Evolutionary conservation across 176 grass and related monocot species (phyloP).

Genomic region (Aegilops tauschii): DNA sequence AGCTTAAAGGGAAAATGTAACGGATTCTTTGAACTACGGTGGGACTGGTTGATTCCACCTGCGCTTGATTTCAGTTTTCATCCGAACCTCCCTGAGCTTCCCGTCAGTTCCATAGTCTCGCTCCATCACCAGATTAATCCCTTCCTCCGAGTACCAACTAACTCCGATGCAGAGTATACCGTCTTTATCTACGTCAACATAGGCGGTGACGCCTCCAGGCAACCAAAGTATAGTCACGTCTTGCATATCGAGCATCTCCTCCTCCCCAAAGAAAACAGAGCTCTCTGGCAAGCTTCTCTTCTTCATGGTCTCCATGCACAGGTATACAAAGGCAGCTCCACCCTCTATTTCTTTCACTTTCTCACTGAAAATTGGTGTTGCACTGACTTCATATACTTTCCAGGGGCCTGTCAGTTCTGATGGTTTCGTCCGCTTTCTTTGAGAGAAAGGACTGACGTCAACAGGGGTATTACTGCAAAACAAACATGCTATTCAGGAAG

Average conservation of each 20-base stretch:
- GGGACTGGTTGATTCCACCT: conserved; percentile 57
- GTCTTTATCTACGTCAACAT: conserved; percentile 73
- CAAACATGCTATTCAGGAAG: not conserved
- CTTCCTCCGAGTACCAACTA: conserved; percentile 95
- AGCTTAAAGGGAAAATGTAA: not conserved
- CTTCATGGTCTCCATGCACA: conserved; percentile 87
- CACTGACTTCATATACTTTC: conserved; percentile 95
- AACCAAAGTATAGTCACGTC: conserved; percentile 88
- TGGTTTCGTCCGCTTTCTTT: conserved; percentile 72
- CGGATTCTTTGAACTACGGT: not conserved
- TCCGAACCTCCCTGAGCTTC: conserved; percentile 80
- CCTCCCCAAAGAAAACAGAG: conserved; percentile 66
- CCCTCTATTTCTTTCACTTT: conserved; percentile 33
- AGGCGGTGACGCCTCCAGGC: conserved; percentile 77
- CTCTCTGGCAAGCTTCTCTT: conserved; percentile 74
- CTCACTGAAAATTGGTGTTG: conserved; percentile 77
- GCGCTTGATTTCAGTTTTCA: conserved; percentile 82
- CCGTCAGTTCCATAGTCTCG: conserved; percentile 89
- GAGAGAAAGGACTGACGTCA: conserved; percentile 68
- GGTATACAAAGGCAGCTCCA: conserved; percentile 53
- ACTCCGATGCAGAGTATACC: conserved; percentile 82
- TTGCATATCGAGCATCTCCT: conserved; percentile 79
- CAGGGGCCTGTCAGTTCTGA: conserved; percentile 84
- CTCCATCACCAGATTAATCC: conserved; percentile 96
- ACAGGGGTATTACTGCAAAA: conserved; percentile 54